phyloP scores from a whole-genome alignment of 2,329 filamentous ascomycete species.

The Davidsoniella eucalypti region DNA sequence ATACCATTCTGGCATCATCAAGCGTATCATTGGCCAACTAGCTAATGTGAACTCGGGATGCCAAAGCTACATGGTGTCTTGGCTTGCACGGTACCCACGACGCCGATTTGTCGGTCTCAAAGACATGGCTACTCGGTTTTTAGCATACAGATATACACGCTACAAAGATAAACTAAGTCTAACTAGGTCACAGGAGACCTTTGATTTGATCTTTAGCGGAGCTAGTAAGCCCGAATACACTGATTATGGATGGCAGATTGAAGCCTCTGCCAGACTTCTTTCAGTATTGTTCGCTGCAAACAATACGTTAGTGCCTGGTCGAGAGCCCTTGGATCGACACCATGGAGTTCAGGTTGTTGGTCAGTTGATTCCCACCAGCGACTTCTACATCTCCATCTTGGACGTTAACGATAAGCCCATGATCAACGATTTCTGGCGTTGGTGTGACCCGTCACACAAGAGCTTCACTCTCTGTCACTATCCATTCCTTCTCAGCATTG shows the following conservation, averaged over 20 bases:
- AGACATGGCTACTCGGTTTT: slow-evolving; percentile 60
- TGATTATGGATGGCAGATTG: slow-evolving; percentile 73
- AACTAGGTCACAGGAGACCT: slow-evolving; percentile 2
- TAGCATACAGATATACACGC: slow-evolving; percentile 63
- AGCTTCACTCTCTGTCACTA: slow-evolving; percentile 87
- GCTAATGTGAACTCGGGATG: slow-evolving; percentile 55
- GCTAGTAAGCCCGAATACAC: slow-evolving; percentile 1
- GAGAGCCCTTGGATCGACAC: background rate
- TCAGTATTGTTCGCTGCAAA: slow-evolving; percentile 72
- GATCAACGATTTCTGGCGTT: slow-evolving; percentile 79
- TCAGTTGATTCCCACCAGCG: slow-evolving; percentile 59
- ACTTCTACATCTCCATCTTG: slow-evolving; percentile 76
- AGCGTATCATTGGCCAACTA: slow-evolving; percentile 65
- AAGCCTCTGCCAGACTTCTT: slow-evolving; percentile 63
- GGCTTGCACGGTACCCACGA: slow-evolving; percentile 58
- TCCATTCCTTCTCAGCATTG: slow-evolving; percentile 80
- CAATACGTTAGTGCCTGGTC: slow-evolving; percentile 25
- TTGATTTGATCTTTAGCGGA: background rate
- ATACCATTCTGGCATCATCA: slow-evolving; percentile 69
- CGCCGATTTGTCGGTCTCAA: slow-evolving; percentile 55
- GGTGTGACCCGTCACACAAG: slow-evolving; percentile 51
- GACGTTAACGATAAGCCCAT: slow-evolving; percentile 36
- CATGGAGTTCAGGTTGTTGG: slow-evolving; percentile 27
- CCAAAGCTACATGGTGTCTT: slow-evolving; percentile 60
- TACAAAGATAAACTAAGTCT: slow-evolving; percentile 40